phyloP scores from a whole-genome alignment of 2,329 filamentous ascomycete genomes.

The Chalaropsis ovoidea region DNA sequence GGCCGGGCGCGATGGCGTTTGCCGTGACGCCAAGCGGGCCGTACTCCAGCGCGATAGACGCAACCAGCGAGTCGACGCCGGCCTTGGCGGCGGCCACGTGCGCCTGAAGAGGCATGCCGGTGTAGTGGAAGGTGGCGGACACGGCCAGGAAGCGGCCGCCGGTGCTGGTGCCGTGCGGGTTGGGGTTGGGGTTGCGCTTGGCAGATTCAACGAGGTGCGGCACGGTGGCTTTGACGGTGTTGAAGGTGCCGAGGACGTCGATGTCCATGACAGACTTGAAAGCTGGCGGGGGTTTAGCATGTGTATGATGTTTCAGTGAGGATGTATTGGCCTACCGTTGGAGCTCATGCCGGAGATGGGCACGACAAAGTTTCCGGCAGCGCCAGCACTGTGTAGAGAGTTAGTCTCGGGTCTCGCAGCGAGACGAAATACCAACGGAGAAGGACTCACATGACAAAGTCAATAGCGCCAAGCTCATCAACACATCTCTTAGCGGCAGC shows the following conservation, averaged over 20 bases:
- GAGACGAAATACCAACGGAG: background rate
- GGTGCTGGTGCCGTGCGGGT: constrained; percentile 51
- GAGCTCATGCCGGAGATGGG: constrained; percentile 69
- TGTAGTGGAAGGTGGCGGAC: constrained; percentile 85
- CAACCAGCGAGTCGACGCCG: constrained; percentile 73
- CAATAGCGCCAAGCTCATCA: constrained; percentile 74
- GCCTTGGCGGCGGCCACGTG: constrained; percentile 92
- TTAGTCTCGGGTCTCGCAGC: constrained; percentile 6
- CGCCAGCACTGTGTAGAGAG: constrained; percentile 58
- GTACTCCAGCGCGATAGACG: constrained; percentile 75
- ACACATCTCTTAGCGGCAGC: constrained; percentile 69
- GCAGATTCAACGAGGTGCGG: constrained; percentile 72
- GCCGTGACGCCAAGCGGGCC: constrained; percentile 77
- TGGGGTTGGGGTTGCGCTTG: constrained; percentile 43
- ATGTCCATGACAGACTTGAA: constrained; percentile 97
- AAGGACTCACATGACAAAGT: constrained; percentile 76
- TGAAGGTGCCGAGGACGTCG: constrained; percentile 85
- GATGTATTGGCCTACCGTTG: constrained; percentile 43
- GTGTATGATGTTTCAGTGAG: background rate
- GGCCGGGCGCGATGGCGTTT: constrained; percentile 82
- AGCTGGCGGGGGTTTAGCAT: constrained; percentile 36
- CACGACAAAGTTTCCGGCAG: constrained; percentile 89
- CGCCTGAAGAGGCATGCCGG: constrained; percentile 71
- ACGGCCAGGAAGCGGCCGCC: constrained; percentile 83
- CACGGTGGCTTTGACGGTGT: constrained; percentile 85